phyloP scores from a whole-genome alignment of 352 stramenopile species.

The Pythium plurisporium region DNA sequence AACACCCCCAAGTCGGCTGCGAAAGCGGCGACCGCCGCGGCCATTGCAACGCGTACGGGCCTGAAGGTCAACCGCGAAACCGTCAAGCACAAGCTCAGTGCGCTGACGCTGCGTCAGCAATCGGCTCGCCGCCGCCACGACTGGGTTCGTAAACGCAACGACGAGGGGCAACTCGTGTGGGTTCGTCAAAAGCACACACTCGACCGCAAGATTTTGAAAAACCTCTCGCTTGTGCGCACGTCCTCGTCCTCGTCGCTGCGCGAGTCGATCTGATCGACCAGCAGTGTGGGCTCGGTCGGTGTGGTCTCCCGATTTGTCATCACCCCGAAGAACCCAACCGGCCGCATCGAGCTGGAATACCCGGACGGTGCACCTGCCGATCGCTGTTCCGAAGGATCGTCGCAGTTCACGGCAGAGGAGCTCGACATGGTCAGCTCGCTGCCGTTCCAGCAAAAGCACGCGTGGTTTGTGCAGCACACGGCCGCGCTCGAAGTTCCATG shows the following conservation, averaged over 20 bases:
- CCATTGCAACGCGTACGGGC: conserved; percentile 21
- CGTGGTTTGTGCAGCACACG: conserved; percentile 86
- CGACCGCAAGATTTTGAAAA: conserved; percentile 68
- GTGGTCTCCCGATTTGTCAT: conserved; percentile 73
- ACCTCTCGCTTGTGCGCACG: conserved; percentile 31
- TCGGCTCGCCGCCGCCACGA: conserved; percentile 79
- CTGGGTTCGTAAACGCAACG: conserved; percentile 74
- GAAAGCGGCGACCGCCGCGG: conserved; percentile 34
- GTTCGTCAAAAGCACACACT: conserved; percentile 73
- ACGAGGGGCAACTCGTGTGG: conserved; percentile 78
- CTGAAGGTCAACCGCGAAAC: conserved; percentile 52
- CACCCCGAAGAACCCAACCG: conserved; percentile 69
- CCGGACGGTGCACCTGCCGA: conserved; percentile 56
- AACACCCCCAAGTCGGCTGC: conserved; percentile 49
- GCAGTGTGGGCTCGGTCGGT: conserved; percentile 58
- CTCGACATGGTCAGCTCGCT: conserved; percentile 62
- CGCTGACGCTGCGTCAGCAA: conserved; percentile 74
- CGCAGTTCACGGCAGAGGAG: conserved; percentile 64
- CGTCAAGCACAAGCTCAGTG: conserved; percentile 77
- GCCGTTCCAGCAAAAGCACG: conserved; percentile 85
- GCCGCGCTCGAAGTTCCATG: conserved; percentile 81
- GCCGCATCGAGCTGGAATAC: conserved; percentile 65
- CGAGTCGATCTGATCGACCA: conserved; percentile 63
- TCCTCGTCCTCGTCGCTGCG: conserved; percentile 57
- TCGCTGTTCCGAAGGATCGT: conserved; percentile 47